phyloP scores from a whole-genome alignment of 2,329 filamentous ascomycete genomes.

The Leptographium radiaticola region DNA sequence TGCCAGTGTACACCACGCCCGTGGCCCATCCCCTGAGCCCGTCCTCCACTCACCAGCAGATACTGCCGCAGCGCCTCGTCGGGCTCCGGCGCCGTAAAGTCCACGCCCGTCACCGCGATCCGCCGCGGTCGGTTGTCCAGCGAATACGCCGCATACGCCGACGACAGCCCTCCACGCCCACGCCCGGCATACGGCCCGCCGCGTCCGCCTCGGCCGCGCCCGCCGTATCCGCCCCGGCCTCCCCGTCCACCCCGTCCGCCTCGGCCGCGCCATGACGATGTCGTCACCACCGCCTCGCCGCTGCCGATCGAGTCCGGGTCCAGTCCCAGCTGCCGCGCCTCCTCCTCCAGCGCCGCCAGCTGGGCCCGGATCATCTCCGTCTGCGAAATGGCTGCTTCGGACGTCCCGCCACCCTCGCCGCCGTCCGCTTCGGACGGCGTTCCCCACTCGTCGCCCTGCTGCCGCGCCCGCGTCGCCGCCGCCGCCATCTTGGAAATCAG shows the following conservation, averaged over 20 bases:
- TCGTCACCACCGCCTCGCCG: slow-evolving; percentile 16
- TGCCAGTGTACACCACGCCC: background rate
- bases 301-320: slow-evolving; percentile 35
- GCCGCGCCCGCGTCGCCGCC: slow-evolving; percentile 1
- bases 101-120: slow-evolving; percentile 49
- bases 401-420: background rate
- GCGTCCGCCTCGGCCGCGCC: background rate
- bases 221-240: slow-evolving; percentile 13
- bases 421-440: background rate
- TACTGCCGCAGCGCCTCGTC: slow-evolving; percentile 61
- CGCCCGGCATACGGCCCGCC: slow-evolving; percentile 21
- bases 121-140: slow-evolving; percentile 65
- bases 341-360: slow-evolving; percentile 58
- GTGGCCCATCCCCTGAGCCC: no score
- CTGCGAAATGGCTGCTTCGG: slow-evolving; percentile 22
- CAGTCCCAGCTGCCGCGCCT: slow-evolving; percentile 57
- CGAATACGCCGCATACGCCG: slow-evolving; percentile 49
- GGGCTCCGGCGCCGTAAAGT: slow-evolving; percentile 46
- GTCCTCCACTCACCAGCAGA: slow-evolving; percentile 57
- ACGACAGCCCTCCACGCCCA: slow-evolving; percentile 30
- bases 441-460: background rate
- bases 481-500: slow-evolving; percentile 49
- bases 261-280: slow-evolving; percentile 12
- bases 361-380: slow-evolving; percentile 58
- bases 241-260: background rate